Evolutionary conservation across 31 red algal species (phyloP), one percentile per base, ranked within the genome.

Genomic region (Pterothamnion heteromorphum): DNA sequence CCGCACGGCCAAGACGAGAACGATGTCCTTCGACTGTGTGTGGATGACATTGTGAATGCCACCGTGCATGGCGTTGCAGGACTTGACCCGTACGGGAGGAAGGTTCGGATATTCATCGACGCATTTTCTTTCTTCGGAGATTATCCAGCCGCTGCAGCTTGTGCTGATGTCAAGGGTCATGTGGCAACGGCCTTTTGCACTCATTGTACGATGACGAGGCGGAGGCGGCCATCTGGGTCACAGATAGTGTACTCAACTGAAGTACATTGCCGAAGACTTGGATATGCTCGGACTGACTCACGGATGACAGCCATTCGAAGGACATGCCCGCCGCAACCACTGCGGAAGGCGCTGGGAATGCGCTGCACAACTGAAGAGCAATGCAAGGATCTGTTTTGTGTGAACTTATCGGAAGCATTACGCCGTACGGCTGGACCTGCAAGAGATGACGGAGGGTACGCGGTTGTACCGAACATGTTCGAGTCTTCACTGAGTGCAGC

Each of bases 71-170:
- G 1, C 2, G 82, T 86, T 86, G 36, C 26, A 23, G 9, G 18
- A 28, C 3, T 41, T 86, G 82, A 86, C 41, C 82, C 35, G 30
- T 86, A 86, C 36, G 31, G 82, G 2, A 32, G 36, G 3, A 28
- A 28, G 82, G 82, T 86, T 36, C 30, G 82, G 31, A 86, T 86
- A 41, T 86, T 86, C 36, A 32, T 86, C 36, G 82, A 86, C 82
- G 3, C 82, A 23, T 27, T 86, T 3, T 28, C 82, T 1, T 41
- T 41, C 36, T 2, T 86, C 36, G 82, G 31, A 38, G 82, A 86
- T 9, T 86, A 86, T 86, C 35, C 82, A 37, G 18, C 82, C 23
- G n/a, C n/a, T n/a, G n/a, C n/a, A n/a, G n/a, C n/a, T n/a, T n/a
- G n/a, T n/a, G n/a, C n/a, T n/a, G n/a, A 86, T 37, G 23, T 86